Evolutionary conservation across 306 rosid species (phyloP).

Genomic region (Begonia peltatifolia): DNA sequence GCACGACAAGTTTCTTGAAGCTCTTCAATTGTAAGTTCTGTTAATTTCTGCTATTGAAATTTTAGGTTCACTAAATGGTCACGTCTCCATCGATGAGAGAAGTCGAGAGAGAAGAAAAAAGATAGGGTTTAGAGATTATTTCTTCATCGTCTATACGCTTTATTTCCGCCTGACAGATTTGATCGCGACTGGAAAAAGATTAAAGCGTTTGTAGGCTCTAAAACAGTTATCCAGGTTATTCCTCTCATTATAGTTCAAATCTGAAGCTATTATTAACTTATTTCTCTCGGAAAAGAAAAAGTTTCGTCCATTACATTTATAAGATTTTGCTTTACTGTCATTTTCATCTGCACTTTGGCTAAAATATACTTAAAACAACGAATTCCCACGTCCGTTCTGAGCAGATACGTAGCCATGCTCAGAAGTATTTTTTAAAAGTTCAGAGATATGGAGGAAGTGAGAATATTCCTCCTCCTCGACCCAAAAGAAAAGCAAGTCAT

Average conservation of each 20-base stretch:
- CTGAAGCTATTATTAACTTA: too few species aligned
- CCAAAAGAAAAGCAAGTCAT: constrained; percentile 87
- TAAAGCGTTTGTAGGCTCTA: constrained; percentile 90
- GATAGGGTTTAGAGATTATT: background rate
- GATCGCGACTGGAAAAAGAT: constrained; percentile 99
- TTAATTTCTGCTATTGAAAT: background rate
- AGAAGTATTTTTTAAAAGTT: constrained; percentile 85
- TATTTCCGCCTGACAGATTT: constrained; percentile 32
- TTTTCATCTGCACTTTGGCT: background rate
- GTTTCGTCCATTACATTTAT: background rate
- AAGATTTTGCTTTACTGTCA: background rate
- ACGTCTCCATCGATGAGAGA: background rate
- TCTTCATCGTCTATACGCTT: constrained; percentile 7
- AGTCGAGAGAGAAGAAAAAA: background rate
- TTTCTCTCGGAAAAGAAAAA: too few species aligned
- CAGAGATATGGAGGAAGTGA: constrained; percentile 85
- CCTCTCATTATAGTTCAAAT: background rate
- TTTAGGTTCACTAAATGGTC: background rate
- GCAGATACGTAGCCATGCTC: constrained; percentile 97
- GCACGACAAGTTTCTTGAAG: constrained; percentile 96
- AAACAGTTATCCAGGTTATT: constrained; percentile 95
- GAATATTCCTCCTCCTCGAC: constrained; percentile 95
- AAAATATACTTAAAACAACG: background rate
- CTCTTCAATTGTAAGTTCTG: constrained; percentile 72
- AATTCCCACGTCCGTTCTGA: constrained; percentile 6